Percentiles rank a stretch among this genome's conserved stretches.
phyloP scores from a whole-genome alignment of 192 early-diverging fungal species.

The Coemansia sp. region DNA sequence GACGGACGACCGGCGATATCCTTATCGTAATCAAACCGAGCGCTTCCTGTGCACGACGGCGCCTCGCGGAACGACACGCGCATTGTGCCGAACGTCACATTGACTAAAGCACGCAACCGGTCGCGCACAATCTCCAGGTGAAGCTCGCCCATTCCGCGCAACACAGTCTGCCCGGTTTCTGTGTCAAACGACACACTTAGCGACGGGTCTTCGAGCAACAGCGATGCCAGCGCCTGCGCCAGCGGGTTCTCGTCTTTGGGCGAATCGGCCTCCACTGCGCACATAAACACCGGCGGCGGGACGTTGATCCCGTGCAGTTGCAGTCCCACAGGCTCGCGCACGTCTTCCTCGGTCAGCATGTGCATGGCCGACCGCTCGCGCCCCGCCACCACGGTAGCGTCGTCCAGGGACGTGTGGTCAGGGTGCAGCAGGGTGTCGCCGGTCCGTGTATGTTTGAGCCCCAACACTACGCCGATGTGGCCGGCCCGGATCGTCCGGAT shows the following conservation, averaged over 20 bases:
- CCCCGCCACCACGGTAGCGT: not conserved
- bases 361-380: not conserved
- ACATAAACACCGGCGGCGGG: constrained; percentile 86
- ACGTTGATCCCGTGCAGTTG: constrained; percentile 74
- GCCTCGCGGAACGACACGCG: constrained; percentile 87
- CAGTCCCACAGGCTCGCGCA: constrained; percentile 19
- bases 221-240: constrained; percentile 64
- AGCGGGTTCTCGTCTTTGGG: constrained; percentile 73
- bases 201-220: constrained; percentile 87
- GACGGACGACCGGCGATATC: constrained; percentile 69
- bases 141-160: constrained; percentile 93
- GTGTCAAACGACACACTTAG: constrained; percentile 67
- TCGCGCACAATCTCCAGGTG: constrained; percentile 89
- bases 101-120: constrained; percentile 73
- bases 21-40: constrained; percentile 59
- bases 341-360: constrained; percentile 17
- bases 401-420: constrained; percentile 43
- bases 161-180: constrained; percentile 84
- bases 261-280: constrained; percentile 71
- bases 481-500: constrained; percentile 67
- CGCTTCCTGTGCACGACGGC: constrained; percentile 26
- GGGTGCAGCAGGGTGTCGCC: constrained; percentile 78
- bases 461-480: constrained; percentile 83
- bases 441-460: constrained; percentile 78
- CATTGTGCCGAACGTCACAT: constrained; percentile 79